Conservation (phyloP, 2,329 filamentous ascomycete species). For the Nannizzia gypsea region DNA sequence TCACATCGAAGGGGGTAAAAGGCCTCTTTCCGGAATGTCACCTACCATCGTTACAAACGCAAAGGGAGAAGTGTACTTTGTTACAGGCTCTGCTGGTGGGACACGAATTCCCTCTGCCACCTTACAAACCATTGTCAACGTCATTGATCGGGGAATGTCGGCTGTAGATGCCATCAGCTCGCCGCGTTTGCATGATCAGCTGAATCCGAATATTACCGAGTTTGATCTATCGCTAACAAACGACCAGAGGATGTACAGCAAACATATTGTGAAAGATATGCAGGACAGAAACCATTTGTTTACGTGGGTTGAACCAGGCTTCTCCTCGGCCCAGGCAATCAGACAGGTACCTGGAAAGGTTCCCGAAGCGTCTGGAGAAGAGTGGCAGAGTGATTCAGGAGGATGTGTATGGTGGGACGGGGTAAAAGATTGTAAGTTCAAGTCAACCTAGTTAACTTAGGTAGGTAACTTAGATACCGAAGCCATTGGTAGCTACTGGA, state of each 20-base stretch:
- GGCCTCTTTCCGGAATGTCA: constrained; percentile 69
- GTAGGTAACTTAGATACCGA: no score
- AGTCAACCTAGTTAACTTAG: neutral
- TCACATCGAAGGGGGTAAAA: constrained; percentile 64
- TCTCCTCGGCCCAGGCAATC: constrained; percentile 61
- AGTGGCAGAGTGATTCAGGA: constrained; percentile 58
- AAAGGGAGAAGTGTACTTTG: constrained; percentile 53
- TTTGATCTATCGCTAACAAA: neutral
- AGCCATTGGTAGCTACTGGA: no score
- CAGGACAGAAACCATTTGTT: constrained; percentile 56
- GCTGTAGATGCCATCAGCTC: constrained; percentile 50
- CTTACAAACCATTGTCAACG: constrained; percentile 59
- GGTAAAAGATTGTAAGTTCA: neutral
- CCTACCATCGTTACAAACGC: constrained; percentile 60
- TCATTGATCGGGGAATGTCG: constrained; percentile 53
- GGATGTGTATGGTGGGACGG: constrained; percentile 28
- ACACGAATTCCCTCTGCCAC: constrained; percentile 72
- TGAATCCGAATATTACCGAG: constrained; percentile 58
- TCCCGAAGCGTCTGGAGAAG: constrained; percentile 54
- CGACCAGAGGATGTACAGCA: constrained; percentile 42
- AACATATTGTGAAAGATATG: constrained; percentile 52
- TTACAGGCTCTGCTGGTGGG: constrained; percentile 66
- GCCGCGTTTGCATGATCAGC: constrained; percentile 68
- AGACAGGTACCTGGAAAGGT: constrained; percentile 40
- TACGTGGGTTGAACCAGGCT: constrained; percentile 47